Base-by-base conservation (phyloP, 495 filamentous ascomycete species). In the Podospora pseudocomata region DNA sequence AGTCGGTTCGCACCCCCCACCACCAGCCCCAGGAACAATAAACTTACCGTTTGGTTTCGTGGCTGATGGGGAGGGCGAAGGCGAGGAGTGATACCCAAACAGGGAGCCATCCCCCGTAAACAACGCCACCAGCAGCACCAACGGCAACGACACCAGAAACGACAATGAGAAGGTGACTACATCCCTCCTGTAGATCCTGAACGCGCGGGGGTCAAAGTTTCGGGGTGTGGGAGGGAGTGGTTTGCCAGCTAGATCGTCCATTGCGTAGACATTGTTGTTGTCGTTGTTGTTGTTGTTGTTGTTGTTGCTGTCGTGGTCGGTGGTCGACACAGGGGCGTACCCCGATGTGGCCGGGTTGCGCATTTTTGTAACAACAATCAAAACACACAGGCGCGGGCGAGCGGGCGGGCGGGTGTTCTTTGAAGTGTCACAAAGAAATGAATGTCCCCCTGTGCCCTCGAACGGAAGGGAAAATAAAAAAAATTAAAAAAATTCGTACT, bases 1-100 rank as follows among this genome's bases (percentile, higher is more conserved):
- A 28, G 65, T 54, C 6, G 70, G 55, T 20, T 44, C 30, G 18
- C 61, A 63, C 20, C 30, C 61, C 20, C 20, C 20, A 20, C 20
- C 20, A 20, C 20, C n/a, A 5, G 15, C 13, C 6, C 5, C 39
- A 11, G 39, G 39, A 49, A 49, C 15, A 13, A 49, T 49, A 13
- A 49, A 49, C 15, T 49, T 49, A 9, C 15, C 15, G 15, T 49
- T 49, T 3, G 39, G 39, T 16, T 49, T 49, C 13, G 39, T 5
- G 15, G 9, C 9, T 49, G 39, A 11, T 13, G 39, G 0, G 7
- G 39, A 13, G 7, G 39, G 2, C 39, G 39, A 49, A 49, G 39
- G 39, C 9, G 39, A 49, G 39, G 39, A 49, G 15, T 13, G 39
- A 11, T 49, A 49, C 7, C 39, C 39, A 16, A 49, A 49, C 15